A percentile compares a stretch with the other conserved stretches of the same genome.
Conservation (phyloP, 441 rosid genomes). For the Arabidopsis hybrid region DNA sequence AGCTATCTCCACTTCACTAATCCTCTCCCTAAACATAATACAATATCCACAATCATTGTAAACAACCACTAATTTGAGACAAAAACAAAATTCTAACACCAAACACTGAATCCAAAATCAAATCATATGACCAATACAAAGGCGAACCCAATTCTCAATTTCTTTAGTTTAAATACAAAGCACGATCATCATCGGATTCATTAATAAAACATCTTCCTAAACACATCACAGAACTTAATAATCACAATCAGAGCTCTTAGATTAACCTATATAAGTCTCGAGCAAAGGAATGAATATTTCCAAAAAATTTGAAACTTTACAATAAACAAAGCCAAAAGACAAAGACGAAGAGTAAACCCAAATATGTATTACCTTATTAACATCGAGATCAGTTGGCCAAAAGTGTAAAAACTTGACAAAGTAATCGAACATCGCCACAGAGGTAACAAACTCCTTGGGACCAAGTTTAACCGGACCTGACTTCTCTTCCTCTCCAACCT, state of each 20-base stretch:
- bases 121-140: not conserved
- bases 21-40: not conserved
- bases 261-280: no score
- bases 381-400: conserved; percentile 74
- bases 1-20: not conserved
- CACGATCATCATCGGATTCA: not conserved
- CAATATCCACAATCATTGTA: not conserved
- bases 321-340: not conserved
- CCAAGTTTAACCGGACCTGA: conserved; percentile 60
- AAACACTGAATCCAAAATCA: not conserved
- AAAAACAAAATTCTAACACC: not conserved
- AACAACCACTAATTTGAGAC: not conserved
- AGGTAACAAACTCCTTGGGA: conserved; percentile 78
- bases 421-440: conserved; percentile 83
- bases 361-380: conserved; percentile 62
- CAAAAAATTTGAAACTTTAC: conserved; percentile 20
- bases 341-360: not conserved
- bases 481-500: conserved; percentile 52
- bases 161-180: not conserved
- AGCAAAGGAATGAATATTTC: not conserved
- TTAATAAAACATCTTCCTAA: not conserved
- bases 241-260: not conserved
- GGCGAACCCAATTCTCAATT: not conserved
- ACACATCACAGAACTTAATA: conserved; percentile 3
- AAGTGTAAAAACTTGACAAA: conserved; percentile 66